Base-by-base conservation (phyloP, 768 basidiomycete species). In the Lactarius hengduanensis region DNA sequence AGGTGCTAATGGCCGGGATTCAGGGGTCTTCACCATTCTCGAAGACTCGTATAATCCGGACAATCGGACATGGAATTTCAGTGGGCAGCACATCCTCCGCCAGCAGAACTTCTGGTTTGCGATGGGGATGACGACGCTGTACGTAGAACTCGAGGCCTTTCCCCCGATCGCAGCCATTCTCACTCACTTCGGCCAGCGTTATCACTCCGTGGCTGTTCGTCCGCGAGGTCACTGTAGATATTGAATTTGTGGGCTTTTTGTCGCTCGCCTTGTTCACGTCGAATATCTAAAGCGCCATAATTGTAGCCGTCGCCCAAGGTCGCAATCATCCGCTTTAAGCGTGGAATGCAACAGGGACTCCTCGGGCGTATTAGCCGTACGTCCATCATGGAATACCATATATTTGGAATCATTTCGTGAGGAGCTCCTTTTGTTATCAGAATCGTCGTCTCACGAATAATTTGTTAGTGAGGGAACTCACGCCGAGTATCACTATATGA, bases 321-420 rank as follows among this genome's bases (percentile, higher is more conserved):
- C 2, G 79, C 80, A 0, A 73, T 81, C 62, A 57, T 81, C 53
- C 74, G 77, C 30, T 80, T 80, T 70, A 71, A 78, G 68, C 77
- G 80, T 40, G 80, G 80, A 22, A 80, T 81, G 78, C 80, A 80
- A 67, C 80, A 81, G 56, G 80, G 80, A n/a, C 75, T 81, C 41
- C 73, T 81, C 5, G 77, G 76, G 6, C 77, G 80, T 13, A 76
- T 81, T 67, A 77, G 77, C 45, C 78, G 78, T 30, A 75, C 76
- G 2, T 71, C 78, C 2, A 73, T 80, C 54, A 74, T 78, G 79
- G 80, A 81, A 67, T 82, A 82, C 69, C 80, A 82, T 61, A 78
- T 80, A 11, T 81, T 81, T 66, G 80, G 80, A 34, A 78, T 77
- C 63, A 75, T 81, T 57, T 76, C 75, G 77, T 76, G 65, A 66